Percentiles rank a stretch among this genome's conserved stretches.
Conservation (phyloP, 345 rosid genomes). For the Brassica napus region Da-Ae NC_063440.1:22894001-22894500, state of each 20-base stretch:
- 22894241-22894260: slow-evolving; percentile 82
- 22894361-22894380: slow-evolving; percentile 71
- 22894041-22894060: slow-evolving; percentile 41
- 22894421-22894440: slow-evolving; percentile 29
- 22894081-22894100: slow-evolving; percentile 37
- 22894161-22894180: slow-evolving; percentile 70
- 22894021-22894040: slow-evolving; percentile 81
- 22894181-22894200: slow-evolving; percentile 65
- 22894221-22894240: slow-evolving; percentile 84
- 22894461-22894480: slow-evolving; percentile 41
- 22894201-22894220: slow-evolving; percentile 48
- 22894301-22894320: slow-evolving; percentile 89
- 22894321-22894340: slow-evolving; percentile 97
- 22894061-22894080: slow-evolving; percentile 60
- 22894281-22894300: slow-evolving; percentile 90
- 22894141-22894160: slow-evolving; percentile 93
- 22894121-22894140: slow-evolving; percentile 96
- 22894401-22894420: slow-evolving; percentile 48
- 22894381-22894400: slow-evolving; percentile 56
- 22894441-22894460: slow-evolving; percentile 29
- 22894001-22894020: slow-evolving; percentile 92
- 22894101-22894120: slow-evolving; percentile 57
- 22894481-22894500: slow-evolving; percentile 26
- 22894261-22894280: slow-evolving; percentile 94
- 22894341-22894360: slow-evolving; percentile 90